Evolutionary conservation across 257 asterid species (phyloP).

Genomic region (Nicotiana obtusifolia): DNA sequence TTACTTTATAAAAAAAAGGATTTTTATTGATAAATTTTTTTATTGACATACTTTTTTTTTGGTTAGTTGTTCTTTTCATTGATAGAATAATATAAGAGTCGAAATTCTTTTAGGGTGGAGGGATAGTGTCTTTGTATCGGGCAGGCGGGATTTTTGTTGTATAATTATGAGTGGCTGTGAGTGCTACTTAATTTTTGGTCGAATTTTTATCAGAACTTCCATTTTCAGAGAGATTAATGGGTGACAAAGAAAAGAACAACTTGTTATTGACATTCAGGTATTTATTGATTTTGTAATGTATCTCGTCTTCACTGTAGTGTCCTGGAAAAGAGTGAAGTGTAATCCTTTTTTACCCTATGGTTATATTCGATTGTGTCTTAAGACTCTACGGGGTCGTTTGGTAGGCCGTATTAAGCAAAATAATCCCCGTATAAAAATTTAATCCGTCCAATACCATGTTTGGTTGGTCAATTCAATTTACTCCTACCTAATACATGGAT

Average conservation of each 20-base stretch:
- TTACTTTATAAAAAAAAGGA: too few species aligned
- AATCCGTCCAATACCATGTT: too few species aligned
- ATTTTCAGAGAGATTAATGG: background rate
- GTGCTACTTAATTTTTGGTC: constrained; percentile 7
- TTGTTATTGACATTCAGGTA: background rate
- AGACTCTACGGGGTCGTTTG: too few species aligned
- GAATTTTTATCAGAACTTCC: background rate
- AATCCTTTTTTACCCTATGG: background rate
- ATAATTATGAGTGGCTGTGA: constrained; percentile 14
- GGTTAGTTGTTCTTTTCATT: constrained; percentile 20
- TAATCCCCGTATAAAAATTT: too few species aligned
- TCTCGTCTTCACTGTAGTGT: background rate
- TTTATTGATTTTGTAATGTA: background rate
- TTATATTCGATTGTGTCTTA: background rate
- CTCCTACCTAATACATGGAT: too few species aligned
- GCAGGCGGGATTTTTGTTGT: constrained; percentile 8
- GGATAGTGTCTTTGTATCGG: constrained; percentile 7
- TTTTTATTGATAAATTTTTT: constrained; percentile 11
- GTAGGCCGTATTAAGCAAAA: too few species aligned
- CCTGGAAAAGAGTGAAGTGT: background rate
- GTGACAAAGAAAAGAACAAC: background rate
- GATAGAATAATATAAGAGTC: constrained; percentile 29
- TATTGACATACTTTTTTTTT: background rate
- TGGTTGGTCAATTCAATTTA: too few species aligned
- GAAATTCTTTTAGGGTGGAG: constrained; percentile 18